phyloP scores from a whole-genome alignment of 1,139 yeast species.

The Lodderomyces jiufengensis region DNA sequence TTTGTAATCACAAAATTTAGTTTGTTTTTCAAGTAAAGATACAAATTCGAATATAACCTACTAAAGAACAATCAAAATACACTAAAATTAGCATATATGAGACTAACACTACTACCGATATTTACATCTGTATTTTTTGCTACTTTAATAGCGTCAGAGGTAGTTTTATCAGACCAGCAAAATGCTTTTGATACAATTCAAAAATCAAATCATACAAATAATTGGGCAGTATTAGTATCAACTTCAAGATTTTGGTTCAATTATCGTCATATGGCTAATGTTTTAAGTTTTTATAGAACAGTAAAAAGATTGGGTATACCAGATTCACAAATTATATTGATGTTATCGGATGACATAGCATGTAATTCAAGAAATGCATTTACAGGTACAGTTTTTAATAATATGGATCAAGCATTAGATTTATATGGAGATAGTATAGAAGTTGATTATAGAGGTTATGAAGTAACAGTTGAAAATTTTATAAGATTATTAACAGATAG shows the following conservation, averaged over 20 bases:
- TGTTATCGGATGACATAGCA: conserved; percentile 96
- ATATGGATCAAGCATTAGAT: conserved; percentile 90
- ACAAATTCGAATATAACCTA: too few species aligned
- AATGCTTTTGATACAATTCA: neutral
- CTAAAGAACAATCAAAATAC: too few species aligned
- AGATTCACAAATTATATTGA: conserved; percentile 91
- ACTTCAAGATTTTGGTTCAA: conserved; percentile 98
- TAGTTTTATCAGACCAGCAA: neutral
- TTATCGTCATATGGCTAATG: conserved; percentile 97
- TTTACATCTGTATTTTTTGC: neutral
- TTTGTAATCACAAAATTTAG: neutral
- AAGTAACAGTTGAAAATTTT: conserved; percentile 95
- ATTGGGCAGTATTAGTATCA: conserved; percentile 94
- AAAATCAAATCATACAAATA: conserved; percentile 62
- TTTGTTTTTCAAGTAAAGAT: neutral
- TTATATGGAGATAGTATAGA: conserved; percentile 92
- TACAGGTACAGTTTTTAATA: conserved; percentile 95
- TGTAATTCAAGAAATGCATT: conserved; percentile 95
- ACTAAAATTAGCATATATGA: neutral
- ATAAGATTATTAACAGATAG: conserved; percentile 86
- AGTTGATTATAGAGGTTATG: conserved; percentile 96
- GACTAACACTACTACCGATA: conserved; percentile 4
- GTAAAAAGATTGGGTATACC: conserved; percentile 96
- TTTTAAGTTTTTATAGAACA: conserved; percentile 87
- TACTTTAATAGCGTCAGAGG: neutral